Percentiles rank a stretch among this genome's conserved stretches.
Evolutionary conservation across 495 filamentous ascomycete species (phyloP).

Genomic region (Penicillium turbatum): DNA sequence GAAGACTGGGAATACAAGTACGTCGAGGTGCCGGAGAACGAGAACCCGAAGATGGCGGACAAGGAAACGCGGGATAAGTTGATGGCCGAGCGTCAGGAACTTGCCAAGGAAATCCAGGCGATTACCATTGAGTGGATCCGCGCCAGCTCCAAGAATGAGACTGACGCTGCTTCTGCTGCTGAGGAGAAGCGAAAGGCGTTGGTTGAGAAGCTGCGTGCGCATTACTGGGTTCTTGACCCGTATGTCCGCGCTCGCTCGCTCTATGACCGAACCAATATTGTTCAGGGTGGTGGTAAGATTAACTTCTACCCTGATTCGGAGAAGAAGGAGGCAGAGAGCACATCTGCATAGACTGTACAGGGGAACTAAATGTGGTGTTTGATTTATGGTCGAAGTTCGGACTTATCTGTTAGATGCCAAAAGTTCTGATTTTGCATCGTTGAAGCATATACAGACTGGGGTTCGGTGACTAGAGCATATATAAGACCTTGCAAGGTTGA

Average conservation of each 20-base stretch:
- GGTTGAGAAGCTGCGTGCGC: constrained; percentile 56
- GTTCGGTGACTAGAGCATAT: constrained; percentile 5
- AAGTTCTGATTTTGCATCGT: constrained; percentile 4
- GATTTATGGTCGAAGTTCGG: neutral
- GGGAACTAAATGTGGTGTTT: constrained; percentile 16
- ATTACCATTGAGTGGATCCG: constrained; percentile 67
- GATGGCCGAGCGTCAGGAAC: constrained; percentile 51
- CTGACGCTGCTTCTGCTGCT: constrained; percentile 42
- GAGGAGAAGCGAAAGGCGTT: constrained; percentile 56
- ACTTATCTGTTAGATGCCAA: neutral
- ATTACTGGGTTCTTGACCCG: constrained; percentile 83
- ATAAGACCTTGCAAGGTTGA: neutral
- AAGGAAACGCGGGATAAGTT: constrained; percentile 56
- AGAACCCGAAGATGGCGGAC: constrained; percentile 71
- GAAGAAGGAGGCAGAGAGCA: constrained; percentile 25
- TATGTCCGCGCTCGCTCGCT: constrained; percentile 67
- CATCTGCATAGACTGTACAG: constrained; percentile 27
- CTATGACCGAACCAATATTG: constrained; percentile 71
- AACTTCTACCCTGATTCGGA: constrained; percentile 57
- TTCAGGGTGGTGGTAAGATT: constrained; percentile 60
- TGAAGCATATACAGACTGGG: constrained; percentile 11
- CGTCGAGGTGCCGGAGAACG: constrained; percentile 62
- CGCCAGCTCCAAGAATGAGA: constrained; percentile 44
- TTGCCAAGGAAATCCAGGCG: constrained; percentile 67
- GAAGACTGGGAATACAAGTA: constrained; percentile 82